Evolutionary conservation across 202 grass and related monocot species (phyloP), one percentile per base, ranked within the genome.

Genomic region (Hordeum pubiflorum): DNA sequence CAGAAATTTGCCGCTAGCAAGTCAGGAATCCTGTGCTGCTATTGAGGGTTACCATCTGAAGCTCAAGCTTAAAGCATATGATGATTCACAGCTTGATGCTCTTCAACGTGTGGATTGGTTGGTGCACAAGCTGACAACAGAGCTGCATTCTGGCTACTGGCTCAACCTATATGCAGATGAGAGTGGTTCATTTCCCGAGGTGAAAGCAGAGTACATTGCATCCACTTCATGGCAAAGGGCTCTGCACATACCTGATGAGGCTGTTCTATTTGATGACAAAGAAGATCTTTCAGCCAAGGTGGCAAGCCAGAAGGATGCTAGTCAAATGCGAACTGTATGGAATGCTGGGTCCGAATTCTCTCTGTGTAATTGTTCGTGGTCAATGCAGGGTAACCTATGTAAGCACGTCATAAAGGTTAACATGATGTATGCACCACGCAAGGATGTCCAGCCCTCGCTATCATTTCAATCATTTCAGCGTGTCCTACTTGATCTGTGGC

Each of bases 201-300:
- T 90, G 58, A 94, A 97, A 89, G 91, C 91, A 40, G 84, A 89
- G 57, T 94, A 97, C 79, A 83, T 92, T 87, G 83, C 58, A 36
- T 97, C 91, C 22, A 97, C 94, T 46, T 97, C 94, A 38, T 97
- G 94, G 94, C 88, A 86, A 79, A 89, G 94, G 72, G 91, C 94
- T 24, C 46, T 84, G 52, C 80, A 91, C 72, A 86, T 97, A 71
- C 88, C 94, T 46, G 84, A 94, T 69, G 67, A 89, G 41, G 76
- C 89, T 76, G 88, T 94, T 63, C 8, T 29, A 18, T 89, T 92
- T 87, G 83, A 92, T 29, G 79, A 87, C 32, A 82, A 87, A 61
- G 89, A 86, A 21, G 76, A 64, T 75, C 62, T 72, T 69, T 86
- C 68, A 63, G 91, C 89, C 3, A 89, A 86, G 73, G 91, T 94